Percentiles rank a stretch among this genome's conserved stretches.
Evolutionary conservation across 2,329 filamentous ascomycete species (phyloP).

Genomic region (Westerdykella sp.): DNA sequence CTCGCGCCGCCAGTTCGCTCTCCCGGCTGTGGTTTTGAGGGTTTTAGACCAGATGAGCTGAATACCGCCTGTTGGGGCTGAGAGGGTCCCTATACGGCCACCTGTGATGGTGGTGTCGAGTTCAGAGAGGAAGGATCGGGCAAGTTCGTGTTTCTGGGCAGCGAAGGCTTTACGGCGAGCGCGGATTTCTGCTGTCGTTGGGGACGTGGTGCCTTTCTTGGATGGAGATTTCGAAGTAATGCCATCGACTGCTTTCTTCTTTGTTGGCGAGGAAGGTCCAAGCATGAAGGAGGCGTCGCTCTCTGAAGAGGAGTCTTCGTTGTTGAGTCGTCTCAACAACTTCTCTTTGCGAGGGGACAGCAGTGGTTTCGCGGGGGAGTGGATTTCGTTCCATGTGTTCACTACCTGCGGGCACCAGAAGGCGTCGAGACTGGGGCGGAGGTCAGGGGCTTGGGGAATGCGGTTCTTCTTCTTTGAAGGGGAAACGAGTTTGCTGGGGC

Average conservation of each 20-base stretch:
- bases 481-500: slow-evolving; percentile 31
- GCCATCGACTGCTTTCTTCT: slow-evolving; percentile 6
- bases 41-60: slow-evolving; percentile 68
- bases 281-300: slow-evolving; percentile 18
- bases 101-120: slow-evolving; percentile 61
- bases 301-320: slow-evolving; percentile 11
- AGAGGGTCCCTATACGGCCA: slow-evolving; percentile 53
- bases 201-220: slow-evolving; percentile 7
- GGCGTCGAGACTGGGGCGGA: slow-evolving; percentile 34
- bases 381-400: slow-evolving; percentile 33
- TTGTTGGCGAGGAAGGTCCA: slow-evolving; percentile 18
- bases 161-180: slow-evolving; percentile 53
- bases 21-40: slow-evolving; percentile 71
- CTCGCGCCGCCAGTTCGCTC: slow-evolving; percentile 47
- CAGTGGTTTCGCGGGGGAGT: slow-evolving; percentile 32
- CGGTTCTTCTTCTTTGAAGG: slow-evolving; percentile 31
- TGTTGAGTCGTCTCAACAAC: slow-evolving; percentile 24
- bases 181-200: slow-evolving; percentile 18
- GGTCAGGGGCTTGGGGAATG: slow-evolving; percentile 24
- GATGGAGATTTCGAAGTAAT: slow-evolving; percentile 5
- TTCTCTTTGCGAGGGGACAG: slow-evolving; percentile 33
- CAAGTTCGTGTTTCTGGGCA: slow-evolving; percentile 55
- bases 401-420: slow-evolving; percentile 35
- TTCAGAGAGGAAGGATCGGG: slow-evolving; percentile 58
- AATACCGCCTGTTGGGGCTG: slow-evolving; percentile 62